Evolutionary conservation across 768 basidiomycete species (phyloP).

Genomic region (Phlegmacium glaucopus): DNA sequence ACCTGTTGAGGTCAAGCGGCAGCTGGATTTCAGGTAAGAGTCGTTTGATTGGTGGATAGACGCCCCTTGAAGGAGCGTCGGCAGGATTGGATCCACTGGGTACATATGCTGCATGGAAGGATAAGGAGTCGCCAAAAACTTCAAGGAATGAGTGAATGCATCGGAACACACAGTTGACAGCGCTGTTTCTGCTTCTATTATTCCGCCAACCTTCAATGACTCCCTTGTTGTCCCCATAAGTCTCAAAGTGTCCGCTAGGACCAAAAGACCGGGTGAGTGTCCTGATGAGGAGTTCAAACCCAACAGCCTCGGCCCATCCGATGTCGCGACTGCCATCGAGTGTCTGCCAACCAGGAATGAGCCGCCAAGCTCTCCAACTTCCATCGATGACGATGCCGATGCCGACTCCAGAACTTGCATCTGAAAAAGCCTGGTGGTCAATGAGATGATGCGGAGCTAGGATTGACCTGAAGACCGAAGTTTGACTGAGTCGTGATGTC

Average conservation of each 20-base stretch:
- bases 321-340: no score
- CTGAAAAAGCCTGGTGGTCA: constrained; percentile 30
- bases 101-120: constrained; percentile 14
- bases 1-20: constrained; percentile 14
- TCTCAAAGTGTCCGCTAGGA: background rate
- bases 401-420: constrained; percentile 29
- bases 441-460: background rate
- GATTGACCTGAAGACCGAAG: constrained; percentile 21
- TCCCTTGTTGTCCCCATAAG: background rate
- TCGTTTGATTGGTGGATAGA: constrained; percentile 5
- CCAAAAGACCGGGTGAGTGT: constrained; percentile 5
- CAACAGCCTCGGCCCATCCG: constrained; percentile 37
- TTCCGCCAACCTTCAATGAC: constrained; percentile 1
- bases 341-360: constrained; percentile 10
- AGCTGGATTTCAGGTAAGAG: constrained; percentile 21
- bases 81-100: constrained; percentile 21
- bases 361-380: constrained; percentile 14
- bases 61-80: constrained; percentile 23
- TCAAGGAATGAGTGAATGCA: background rate
- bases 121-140: background rate
- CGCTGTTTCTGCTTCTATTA: background rate
- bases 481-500: constrained; percentile 29
- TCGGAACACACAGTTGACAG: constrained; percentile 13
- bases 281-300: constrained; percentile 31
- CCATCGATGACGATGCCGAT: constrained; percentile 22